Evolutionary conservation across 2,329 filamentous ascomycete genomes (phyloP), one percentile per base, ranked within the genome.

Genomic region (Fusarium fujikuroi): DNA sequence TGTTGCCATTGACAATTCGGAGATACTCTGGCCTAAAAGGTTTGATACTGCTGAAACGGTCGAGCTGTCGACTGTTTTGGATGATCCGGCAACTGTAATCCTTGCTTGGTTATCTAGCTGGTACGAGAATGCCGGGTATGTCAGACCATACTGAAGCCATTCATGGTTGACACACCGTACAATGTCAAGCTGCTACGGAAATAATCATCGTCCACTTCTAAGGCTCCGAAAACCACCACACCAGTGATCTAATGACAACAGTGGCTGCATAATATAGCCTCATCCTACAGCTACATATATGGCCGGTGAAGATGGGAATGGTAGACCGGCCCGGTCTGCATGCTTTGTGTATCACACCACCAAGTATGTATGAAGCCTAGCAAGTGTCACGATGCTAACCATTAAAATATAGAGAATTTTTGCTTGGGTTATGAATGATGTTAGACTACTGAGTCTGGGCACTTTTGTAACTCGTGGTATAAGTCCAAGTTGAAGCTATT

Each of bases 81-180:
- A 40, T 59, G 32, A 47, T 53, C 56, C 54, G 42, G 69, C 43
- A 50, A 39, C 30, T 47, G 6, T 34, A 32, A 60, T 58, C 66
- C 72, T 57, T 66, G 61, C 46, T 32, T 61, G 46, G 30, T 42
- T 57, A 57, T 49, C 50, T 43, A 28, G 21, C 65, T 76, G 67
- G 64, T 70, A 76, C 75, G 75, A 76, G 40, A 56, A 47, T 64
- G 42, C 42, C 19, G 49, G 54, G 28, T n/a, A 43, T 59, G 73
- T 76, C 75, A 73, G 63, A 16, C 72, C 73, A 77, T 62, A 14
- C 59, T 72, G 63, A 66, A 69, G 66, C 72, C 72, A 76, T 75
- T 50, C 49, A 32, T 36, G 44, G 49, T 23, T 63, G 34, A n/a
- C 30, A 54, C 36, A 69, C 66, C 62, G 52, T 54, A 66, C 40